Evolutionary conservation across 441 rosid genomes (phyloP).

Genomic region (Croton laevigatus): DNA sequence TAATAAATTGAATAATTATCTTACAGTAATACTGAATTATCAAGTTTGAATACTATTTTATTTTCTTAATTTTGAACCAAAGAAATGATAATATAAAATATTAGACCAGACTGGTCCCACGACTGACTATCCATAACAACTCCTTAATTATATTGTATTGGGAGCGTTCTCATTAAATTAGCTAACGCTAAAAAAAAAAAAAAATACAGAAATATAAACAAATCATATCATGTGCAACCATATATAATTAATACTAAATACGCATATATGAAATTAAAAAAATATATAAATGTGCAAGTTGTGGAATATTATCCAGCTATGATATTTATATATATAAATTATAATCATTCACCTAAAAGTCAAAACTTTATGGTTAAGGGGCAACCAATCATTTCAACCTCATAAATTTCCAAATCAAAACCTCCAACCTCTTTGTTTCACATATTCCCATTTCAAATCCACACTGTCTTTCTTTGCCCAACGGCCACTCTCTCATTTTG

Average conservation of each 20-base stretch:
- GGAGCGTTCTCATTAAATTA: neutral
- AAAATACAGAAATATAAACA: neutral
- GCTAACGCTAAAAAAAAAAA: no score
- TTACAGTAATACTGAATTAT: no score
- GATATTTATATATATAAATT: neutral
- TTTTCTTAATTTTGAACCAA: no score
- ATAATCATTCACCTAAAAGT: conserved; percentile 26
- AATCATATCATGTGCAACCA: neutral
- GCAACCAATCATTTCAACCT: conserved; percentile 26
- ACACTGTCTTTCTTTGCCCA: no score
- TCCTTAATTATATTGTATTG: neutral
- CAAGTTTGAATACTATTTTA: no score
- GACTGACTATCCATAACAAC: conserved; percentile 6
- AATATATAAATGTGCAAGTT: no score
- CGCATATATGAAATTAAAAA: no score
- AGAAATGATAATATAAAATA: no score
- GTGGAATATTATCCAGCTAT: conserved; percentile 19
- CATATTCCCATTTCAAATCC: no score
- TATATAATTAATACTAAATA: neutral
- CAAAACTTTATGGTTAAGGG: conserved; percentile 19
- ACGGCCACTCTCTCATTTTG: no score
- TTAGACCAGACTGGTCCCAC: neutral
- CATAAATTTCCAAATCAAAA: conserved; percentile 11
- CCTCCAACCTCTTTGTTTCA: neutral
- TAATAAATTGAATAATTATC: no score